A percentile compares a stretch with the other conserved stretches of the same genome.
Conservation (phyloP, 768 basidiomycete species). For the Pisolithus tinctorius region DNA sequence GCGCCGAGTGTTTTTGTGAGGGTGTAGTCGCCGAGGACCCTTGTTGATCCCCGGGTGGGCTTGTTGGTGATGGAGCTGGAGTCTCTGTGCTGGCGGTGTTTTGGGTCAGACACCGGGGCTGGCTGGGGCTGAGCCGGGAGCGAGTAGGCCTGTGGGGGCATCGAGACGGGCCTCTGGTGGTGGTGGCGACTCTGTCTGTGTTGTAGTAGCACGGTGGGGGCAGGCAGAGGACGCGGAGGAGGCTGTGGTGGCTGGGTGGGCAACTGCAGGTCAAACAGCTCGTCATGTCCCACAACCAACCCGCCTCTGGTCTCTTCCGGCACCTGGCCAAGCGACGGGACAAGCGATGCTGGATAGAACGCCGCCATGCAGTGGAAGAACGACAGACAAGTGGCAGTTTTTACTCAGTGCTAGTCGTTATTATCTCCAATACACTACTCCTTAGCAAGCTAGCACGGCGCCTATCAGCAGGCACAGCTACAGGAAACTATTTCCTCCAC, state of each 20-base stretch:
- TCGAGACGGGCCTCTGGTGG: constrained; percentile 51
- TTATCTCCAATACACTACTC: too few species aligned
- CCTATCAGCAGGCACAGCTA: background rate
- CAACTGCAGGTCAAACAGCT: constrained; percentile 54
- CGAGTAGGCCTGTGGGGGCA: constrained; percentile 59
- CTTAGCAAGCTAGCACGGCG: too few species aligned
- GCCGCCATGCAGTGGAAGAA: constrained; percentile 16
- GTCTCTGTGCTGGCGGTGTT: constrained; percentile 25
- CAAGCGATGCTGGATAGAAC: constrained; percentile 45
- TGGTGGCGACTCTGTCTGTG: constrained; percentile 27
- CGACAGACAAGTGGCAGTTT: background rate
- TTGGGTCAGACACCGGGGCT: constrained; percentile 25
- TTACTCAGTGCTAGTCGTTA: too few species aligned
- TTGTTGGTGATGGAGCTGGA: constrained; percentile 19
- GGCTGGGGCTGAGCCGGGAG: constrained; percentile 24
- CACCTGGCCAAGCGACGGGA: constrained; percentile 39
- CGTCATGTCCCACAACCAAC: constrained; percentile 54
- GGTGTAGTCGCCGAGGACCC: constrained; percentile 89
- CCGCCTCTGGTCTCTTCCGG: constrained; percentile 41
- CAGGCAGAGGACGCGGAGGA: constrained; percentile 28
- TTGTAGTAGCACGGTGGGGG: constrained; percentile 2
- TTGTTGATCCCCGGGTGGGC: constrained; percentile 22
- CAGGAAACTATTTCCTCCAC: constrained; percentile 43
- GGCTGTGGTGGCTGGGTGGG: constrained; percentile 17
- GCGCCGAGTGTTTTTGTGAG: constrained; percentile 96